Conservation (phyloP, 1,139 yeast genomes). For the Debaryomyces nepalensis region DNA sequence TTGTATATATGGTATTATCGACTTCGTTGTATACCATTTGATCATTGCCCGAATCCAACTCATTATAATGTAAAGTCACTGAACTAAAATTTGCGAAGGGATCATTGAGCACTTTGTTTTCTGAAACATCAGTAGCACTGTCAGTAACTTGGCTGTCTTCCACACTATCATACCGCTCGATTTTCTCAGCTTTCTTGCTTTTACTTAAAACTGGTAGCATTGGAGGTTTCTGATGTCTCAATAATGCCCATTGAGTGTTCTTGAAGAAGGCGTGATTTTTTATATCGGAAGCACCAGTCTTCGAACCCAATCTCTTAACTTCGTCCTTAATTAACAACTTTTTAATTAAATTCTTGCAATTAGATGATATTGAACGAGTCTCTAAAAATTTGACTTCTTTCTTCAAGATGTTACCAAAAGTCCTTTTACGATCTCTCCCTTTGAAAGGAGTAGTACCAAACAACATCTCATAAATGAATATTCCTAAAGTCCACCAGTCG, state of each 20-base stretch:
- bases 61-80: constrained; percentile 82
- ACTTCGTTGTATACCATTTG: constrained; percentile 51
- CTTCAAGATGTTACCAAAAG: constrained; percentile 85
- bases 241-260: constrained; percentile 90
- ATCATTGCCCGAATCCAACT: constrained; percentile 37
- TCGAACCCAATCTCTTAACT: constrained; percentile 82
- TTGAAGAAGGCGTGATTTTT: constrained; percentile 91
- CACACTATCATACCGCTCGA: constrained; percentile 23
- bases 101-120: constrained; percentile 46
- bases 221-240: constrained; percentile 92
- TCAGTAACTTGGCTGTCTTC: constrained; percentile 11
- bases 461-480: constrained; percentile 88
- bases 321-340: constrained; percentile 89
- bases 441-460: constrained; percentile 96
- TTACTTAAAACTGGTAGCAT: constrained; percentile 87
- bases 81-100: constrained; percentile 91
- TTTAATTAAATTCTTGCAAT: constrained; percentile 77
- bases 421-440: constrained; percentile 83
- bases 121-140: constrained; percentile 4
- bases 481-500: constrained; percentile 99
- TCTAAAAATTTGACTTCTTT: constrained; percentile 79
- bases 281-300: constrained; percentile 92
- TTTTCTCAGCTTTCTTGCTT: constrained; percentile 34
- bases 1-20: constrained; percentile 62
- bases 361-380: constrained; percentile 60